phyloP scores from a whole-genome alignment of 306 rosid genomes.

The Trichosanthes truncata region DNA sequence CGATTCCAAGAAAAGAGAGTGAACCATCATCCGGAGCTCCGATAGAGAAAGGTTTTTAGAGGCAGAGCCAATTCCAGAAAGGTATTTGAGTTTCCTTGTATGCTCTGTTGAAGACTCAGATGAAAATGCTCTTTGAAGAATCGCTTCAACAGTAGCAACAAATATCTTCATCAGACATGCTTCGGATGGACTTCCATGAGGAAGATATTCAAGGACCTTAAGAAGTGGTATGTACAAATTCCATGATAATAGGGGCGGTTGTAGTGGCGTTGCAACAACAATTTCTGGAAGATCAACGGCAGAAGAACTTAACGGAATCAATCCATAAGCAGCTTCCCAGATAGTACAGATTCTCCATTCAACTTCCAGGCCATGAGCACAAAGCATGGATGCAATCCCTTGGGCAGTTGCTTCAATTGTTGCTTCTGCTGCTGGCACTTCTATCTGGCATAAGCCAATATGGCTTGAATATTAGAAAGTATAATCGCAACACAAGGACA shows the following conservation, averaged over 20 bases:
- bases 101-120: constrained; percentile 58
- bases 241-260: constrained; percentile 89
- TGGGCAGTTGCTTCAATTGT: constrained; percentile 97
- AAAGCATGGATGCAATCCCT: constrained; percentile 96
- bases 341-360: constrained; percentile 99
- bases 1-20: constrained; percentile 92
- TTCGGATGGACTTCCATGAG: constrained; percentile 99
- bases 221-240: constrained; percentile 91
- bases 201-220: constrained; percentile 95
- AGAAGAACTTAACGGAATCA: constrained; percentile 90
- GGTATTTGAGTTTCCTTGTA: constrained; percentile 61
- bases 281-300: constrained; percentile 98
- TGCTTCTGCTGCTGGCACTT: constrained; percentile 92
- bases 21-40: constrained; percentile 98
- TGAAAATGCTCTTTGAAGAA: constrained; percentile 91
- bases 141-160: constrained; percentile 95
- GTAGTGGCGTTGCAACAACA: constrained; percentile 81
- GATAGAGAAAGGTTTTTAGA: constrained; percentile 88
- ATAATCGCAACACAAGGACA: background rate
- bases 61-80: constrained; percentile 55
- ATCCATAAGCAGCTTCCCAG: constrained; percentile 99
- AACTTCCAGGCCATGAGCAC: constrained; percentile 99
- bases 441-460: constrained; percentile 46
- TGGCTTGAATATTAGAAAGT: background rate
- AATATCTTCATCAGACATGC: constrained; percentile 98